phyloP scores from a whole-genome alignment of 2,329 filamentous ascomycete genomes.

The Thelonectria olida region DNA sequence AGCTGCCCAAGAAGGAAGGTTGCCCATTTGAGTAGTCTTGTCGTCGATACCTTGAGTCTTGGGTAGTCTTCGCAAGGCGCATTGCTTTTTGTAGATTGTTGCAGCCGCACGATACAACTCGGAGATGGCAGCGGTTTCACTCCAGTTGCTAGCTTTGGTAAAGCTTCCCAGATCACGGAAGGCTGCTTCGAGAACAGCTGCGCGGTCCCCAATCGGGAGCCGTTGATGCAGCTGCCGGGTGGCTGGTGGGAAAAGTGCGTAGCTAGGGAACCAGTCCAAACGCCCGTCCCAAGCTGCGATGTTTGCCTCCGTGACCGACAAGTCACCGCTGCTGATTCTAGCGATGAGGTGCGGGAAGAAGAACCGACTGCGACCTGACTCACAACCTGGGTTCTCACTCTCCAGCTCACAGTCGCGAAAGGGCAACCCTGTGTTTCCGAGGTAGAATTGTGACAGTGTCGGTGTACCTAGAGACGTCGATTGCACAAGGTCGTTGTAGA shows the following conservation, averaged over 20 bases:
- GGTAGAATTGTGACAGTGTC: constrained; percentile 27
- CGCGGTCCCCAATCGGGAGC: not conserved
- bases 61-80: not conserved
- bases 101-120: constrained; percentile 32
- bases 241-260: constrained; percentile 13
- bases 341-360: constrained; percentile 26
- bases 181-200: not conserved
- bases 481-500: constrained; percentile 32
- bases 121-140: constrained; percentile 11
- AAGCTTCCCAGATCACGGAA: constrained; percentile 9
- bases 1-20: constrained; percentile 23
- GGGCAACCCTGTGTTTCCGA: not conserved
- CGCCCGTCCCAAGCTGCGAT: constrained; percentile 27
- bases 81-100: constrained; percentile 24
- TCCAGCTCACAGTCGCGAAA: not conserved
- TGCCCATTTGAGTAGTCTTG: constrained; percentile 13
- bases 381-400: not conserved
- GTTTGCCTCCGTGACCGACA: constrained; percentile 19
- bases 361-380: not conserved
- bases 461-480: constrained; percentile 21
- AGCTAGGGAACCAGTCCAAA: constrained; percentile 31
- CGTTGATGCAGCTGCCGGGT: not conserved
- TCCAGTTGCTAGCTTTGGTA: not conserved
- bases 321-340: constrained; percentile 23
- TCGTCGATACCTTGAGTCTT: not conserved